Evolutionary conservation across 192 early-diverging fungal species (phyloP), one percentile per base, ranked within the genome.

Genomic region (Paraglomus brasilianum): DNA sequence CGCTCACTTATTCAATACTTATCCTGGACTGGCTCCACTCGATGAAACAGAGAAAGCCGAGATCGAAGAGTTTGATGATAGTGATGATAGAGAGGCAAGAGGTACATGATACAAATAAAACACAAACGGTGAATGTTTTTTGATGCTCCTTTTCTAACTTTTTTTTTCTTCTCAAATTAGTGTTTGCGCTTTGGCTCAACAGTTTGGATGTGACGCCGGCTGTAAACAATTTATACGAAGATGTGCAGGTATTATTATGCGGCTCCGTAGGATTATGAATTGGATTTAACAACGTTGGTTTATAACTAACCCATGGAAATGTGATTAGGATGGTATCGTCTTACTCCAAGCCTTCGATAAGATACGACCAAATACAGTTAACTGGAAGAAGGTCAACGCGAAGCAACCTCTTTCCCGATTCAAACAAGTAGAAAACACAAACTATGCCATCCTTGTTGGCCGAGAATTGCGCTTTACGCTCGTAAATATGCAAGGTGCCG

Each of bases 361-460:
- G 81, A 88, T 99, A 57, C 88, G 88, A 47, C 93, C 95, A 0
- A 93, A 92, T 3, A 77, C 86, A 24, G 94, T 99, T 8, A 89
- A 95, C 69, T 98, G 96, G 97, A 91, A 91, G 67, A 89, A 88
- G 70, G 95, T 93, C 52, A 95, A 93, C 85, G 84, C 80, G 61
- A 83, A 82, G 9, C 85, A 89, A 41, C 81, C 89, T 2, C 62
- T 93, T 43, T 89, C 87, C 74, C 89, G 91, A 56, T 98, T 99
- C 83, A 99, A 99, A 81, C 89, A 94, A 77, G 91, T 99, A 15
- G 97, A 99, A 83, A 99, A 99, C 79, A 92, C 91, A 59, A 99
- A 99, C 78, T 94, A 93, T 73, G 91, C 88, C 11, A 88, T 98
- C 11, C 84, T 88, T 44, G 77, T 98, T 48, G 94, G 95, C 62